Evolutionary conservation across 495 filamentous ascomycete genomes (phyloP).

Genomic region (Penicillium subrubescens): DNA sequence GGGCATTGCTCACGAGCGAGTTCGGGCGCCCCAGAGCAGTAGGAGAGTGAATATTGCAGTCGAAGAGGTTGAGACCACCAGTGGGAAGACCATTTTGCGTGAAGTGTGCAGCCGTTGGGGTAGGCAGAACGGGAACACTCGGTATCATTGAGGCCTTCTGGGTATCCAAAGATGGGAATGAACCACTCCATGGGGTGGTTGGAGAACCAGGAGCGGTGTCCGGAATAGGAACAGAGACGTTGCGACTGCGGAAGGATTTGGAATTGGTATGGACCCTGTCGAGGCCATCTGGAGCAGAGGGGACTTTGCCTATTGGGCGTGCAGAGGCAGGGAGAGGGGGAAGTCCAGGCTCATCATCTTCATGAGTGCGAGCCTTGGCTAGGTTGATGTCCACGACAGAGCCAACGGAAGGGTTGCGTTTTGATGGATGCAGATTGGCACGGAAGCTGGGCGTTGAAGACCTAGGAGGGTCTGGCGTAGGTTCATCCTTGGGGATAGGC

Average conservation of each 20-base stretch:
- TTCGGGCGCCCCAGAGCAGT: constrained; percentile 68
- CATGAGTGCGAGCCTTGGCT: constrained; percentile 43
- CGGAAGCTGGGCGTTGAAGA: constrained; percentile 26
- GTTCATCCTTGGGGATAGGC: constrained; percentile 36
- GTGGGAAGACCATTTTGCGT: constrained; percentile 55
- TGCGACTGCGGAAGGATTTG: constrained; percentile 68
- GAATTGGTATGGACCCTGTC: constrained; percentile 80
- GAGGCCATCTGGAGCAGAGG: constrained; percentile 57
- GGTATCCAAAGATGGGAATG: constrained; percentile 59
- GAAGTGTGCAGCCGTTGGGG: constrained; percentile 63
- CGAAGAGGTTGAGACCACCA: constrained; percentile 80
- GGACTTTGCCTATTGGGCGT: constrained; percentile 51
- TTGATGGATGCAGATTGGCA: constrained; percentile 26
- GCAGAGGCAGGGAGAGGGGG: constrained; percentile 45
- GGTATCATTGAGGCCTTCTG: constrained; percentile 47
- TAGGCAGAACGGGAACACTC: constrained; percentile 66
- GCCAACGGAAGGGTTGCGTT: constrained; percentile 37
- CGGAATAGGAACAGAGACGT: constrained; percentile 72
- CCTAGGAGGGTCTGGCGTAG: constrained; percentile 23
- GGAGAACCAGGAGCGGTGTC: constrained; percentile 71
- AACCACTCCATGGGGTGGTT: constrained; percentile 69
- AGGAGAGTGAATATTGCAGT: constrained; percentile 78
- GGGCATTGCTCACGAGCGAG: constrained; percentile 55
- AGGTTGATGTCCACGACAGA: constrained; percentile 39
- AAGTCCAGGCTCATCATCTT: constrained; percentile 41